Conservation (phyloP, 2,329 filamentous ascomycete species). For the Neofusicoccum cordaticola region DNA sequence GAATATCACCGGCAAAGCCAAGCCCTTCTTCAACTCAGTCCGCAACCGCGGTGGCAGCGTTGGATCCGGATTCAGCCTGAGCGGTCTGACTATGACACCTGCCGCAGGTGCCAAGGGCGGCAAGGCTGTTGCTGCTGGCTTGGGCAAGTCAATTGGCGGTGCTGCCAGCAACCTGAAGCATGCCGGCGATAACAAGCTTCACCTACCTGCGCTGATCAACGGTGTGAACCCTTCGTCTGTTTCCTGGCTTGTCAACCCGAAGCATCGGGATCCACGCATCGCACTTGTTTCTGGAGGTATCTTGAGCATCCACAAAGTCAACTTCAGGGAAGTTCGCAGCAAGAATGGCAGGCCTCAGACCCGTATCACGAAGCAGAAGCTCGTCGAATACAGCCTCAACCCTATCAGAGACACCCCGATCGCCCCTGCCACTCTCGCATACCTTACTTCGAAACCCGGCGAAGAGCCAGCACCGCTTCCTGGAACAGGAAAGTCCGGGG, state of each 20-base stretch:
- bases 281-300: constrained; percentile 65
- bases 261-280: constrained; percentile 39
- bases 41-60: constrained; percentile 33
- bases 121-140: constrained; percentile 68
- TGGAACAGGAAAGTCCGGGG: neutral
- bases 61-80: constrained; percentile 28
- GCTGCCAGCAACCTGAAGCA: constrained; percentile 71
- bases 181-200: constrained; percentile 71
- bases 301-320: constrained; percentile 64
- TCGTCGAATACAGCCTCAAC: constrained; percentile 66
- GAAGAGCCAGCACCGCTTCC: constrained; percentile 20
- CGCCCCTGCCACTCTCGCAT: constrained; percentile 30
- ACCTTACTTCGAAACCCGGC: constrained; percentile 29
- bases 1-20: constrained; percentile 44
- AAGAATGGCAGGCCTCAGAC: constrained; percentile 35
- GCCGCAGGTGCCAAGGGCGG: constrained; percentile 60
- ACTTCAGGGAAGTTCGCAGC: constrained; percentile 44
- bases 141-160: constrained; percentile 66
- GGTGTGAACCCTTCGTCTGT: constrained; percentile 60
- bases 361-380: constrained; percentile 54
- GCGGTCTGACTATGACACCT: constrained; percentile 39
- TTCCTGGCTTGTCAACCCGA: constrained; percentile 62
- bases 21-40: constrained; percentile 36
- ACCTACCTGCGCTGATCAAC: constrained; percentile 58
- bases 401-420: constrained; percentile 57